phyloP scores from a whole-genome alignment of 2,329 filamentous ascomycete species.

The Trichoderma brevicompactum region DNA sequence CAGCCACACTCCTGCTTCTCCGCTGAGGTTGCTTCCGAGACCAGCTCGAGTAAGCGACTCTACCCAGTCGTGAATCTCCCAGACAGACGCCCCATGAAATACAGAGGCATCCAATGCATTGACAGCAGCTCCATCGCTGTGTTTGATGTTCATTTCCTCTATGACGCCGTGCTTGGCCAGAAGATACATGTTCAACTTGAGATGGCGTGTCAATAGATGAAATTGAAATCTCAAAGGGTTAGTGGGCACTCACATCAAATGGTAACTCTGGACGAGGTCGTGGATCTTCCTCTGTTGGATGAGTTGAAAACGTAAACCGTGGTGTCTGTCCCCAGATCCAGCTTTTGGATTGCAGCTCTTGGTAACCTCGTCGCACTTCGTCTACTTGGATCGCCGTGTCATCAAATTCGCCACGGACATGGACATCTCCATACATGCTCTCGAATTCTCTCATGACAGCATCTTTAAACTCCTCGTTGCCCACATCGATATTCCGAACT shows the following conservation, averaged over 20 bases:
- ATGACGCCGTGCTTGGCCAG: slow-evolving; percentile 46
- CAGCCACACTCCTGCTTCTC: slow-evolving; percentile 40
- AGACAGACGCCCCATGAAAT: slow-evolving; percentile 24
- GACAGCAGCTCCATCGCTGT: slow-evolving; percentile 14
- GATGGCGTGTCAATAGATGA: background rate
- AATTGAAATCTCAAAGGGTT: background rate
- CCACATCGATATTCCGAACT: slow-evolving; percentile 75
- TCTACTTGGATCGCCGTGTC: slow-evolving; percentile 53
- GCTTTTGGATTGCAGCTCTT: slow-evolving; percentile 56
- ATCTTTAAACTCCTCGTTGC: slow-evolving; percentile 50
- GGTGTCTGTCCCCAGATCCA: slow-evolving; percentile 91
- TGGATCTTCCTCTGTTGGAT: slow-evolving; percentile 62
- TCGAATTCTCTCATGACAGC: slow-evolving; percentile 69
- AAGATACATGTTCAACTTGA: slow-evolving; percentile 43
- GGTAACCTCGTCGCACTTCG: slow-evolving; percentile 50
- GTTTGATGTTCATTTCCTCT: slow-evolving; percentile 40
- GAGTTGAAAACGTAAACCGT: slow-evolving; percentile 72
- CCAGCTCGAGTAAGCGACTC: slow-evolving; percentile 35
- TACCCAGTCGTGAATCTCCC: slow-evolving; percentile 38
- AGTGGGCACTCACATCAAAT: slow-evolving; percentile 46
- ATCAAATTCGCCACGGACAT: slow-evolving; percentile 50
- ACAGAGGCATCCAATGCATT: background rate
- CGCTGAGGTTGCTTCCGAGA: slow-evolving; percentile 34
- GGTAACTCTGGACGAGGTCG: slow-evolving; percentile 58
- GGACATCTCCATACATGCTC: slow-evolving; percentile 62